Conservation (phyloP, 257 asterid genomes). For the Verbascum thapsus region DNA sequence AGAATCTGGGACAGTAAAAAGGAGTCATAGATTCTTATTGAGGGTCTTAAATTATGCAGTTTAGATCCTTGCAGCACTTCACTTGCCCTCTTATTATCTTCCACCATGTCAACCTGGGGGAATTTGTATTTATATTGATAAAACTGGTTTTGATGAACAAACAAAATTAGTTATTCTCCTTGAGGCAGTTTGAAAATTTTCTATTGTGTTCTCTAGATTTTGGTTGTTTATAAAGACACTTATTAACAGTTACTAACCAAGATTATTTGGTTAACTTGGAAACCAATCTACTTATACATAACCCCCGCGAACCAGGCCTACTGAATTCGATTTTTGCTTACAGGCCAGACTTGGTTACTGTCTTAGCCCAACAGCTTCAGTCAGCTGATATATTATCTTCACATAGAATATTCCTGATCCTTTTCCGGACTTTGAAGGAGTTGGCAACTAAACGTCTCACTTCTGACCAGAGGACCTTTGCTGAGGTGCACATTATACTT, state of each 20-base stretch:
- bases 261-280: constrained; percentile 11
- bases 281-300: constrained; percentile 15
- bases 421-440: constrained; percentile 91
- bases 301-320: constrained; percentile 6
- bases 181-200: constrained; percentile 5
- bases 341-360: constrained; percentile 97
- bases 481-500: constrained; percentile 63
- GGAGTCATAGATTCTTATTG: constrained; percentile 4
- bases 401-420: constrained; percentile 88
- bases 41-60: constrained; percentile 17
- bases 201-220: background rate
- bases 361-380: constrained; percentile 85
- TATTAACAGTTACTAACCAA: background rate
- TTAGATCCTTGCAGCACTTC: background rate
- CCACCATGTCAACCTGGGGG: constrained; percentile 4
- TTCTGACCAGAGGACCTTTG: constrained; percentile 80
- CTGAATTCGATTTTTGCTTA: constrained; percentile 36
- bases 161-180: background rate
- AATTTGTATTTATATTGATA: background rate
- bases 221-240: background rate
- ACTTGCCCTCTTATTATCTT: background rate
- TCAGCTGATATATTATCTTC: constrained; percentile 84
- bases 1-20: background rate
- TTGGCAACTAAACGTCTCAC: constrained; percentile 88
- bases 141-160: background rate